A percentile compares a stretch with the other conserved stretches of the same genome.
These are phyloP conservation scores for Blakeslea trispora DNA, from an alignment of 371 early-diverging fungal genomes.

Conservation along the genomic window DNA sequence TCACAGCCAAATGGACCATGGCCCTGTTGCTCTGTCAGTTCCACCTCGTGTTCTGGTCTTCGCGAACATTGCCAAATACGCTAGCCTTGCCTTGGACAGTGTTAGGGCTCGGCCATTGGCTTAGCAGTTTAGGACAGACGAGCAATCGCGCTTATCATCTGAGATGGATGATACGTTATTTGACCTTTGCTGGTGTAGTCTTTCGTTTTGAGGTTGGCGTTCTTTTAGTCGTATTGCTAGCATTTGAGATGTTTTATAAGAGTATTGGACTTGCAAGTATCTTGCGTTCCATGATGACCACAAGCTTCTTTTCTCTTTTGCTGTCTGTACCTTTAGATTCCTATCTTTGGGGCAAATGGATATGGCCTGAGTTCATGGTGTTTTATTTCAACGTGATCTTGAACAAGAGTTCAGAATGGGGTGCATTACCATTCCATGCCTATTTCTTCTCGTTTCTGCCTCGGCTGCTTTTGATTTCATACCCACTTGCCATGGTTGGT, in stretches of 20 bases:
- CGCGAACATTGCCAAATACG: slow-evolving; percentile 85
- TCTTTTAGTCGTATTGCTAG: slow-evolving; percentile 44
- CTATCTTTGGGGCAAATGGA: slow-evolving; percentile 73
- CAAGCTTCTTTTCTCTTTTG: slow-evolving; percentile 41
- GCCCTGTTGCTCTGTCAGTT: slow-evolving; percentile 75
- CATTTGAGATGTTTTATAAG: slow-evolving; percentile 33
- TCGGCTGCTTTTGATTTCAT: slow-evolving; percentile 68
- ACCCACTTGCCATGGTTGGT: slow-evolving; percentile 63
- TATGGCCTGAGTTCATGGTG: slow-evolving; percentile 88
- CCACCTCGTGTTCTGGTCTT: slow-evolving; percentile 87
- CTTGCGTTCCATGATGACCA: slow-evolving; percentile 21
- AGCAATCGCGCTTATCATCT: slow-evolving; percentile 29
- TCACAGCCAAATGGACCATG: slow-evolving; percentile 58
- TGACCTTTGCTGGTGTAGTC: slow-evolving; percentile 67
- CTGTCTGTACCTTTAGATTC: slow-evolving; percentile 76
- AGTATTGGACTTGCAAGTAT: slow-evolving; percentile 26
- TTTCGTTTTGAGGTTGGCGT: slow-evolving; percentile 84
- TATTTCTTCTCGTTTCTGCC: slow-evolving; percentile 79
- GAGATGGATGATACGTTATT: slow-evolving; percentile 53
- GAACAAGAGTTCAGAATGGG: slow-evolving; percentile 83
- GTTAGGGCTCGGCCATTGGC: slow-evolving; percentile 44
- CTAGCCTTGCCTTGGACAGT: slow-evolving; percentile 75
- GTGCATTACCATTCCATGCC: slow-evolving; percentile 73
- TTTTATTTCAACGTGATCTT: slow-evolving; percentile 87
- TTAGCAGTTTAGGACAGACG: slow-evolving; percentile 24